A percentile compares a stretch with the other conserved stretches of the same genome.
Conservation (phyloP, 2,329 filamentous ascomycete species). For the Sporothrix euskadiensis region DNA sequence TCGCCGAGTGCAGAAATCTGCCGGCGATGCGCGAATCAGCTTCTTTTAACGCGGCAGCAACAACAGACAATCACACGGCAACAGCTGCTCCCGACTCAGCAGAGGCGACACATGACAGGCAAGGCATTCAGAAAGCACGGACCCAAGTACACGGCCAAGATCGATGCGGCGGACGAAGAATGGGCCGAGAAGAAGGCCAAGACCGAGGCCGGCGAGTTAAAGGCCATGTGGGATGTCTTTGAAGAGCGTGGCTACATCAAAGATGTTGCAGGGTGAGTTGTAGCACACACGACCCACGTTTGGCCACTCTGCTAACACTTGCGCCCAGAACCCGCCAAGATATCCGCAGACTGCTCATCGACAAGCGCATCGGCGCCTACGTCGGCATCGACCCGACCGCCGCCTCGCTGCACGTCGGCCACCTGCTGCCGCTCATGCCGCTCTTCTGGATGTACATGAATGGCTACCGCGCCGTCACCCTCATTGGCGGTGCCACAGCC, state of each 20-base stretch:
- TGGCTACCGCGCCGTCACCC: constrained; percentile 66
- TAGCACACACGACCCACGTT: not conserved
- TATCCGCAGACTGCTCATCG: constrained; percentile 64
- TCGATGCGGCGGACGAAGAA: constrained; percentile 43
- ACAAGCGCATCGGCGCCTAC: constrained; percentile 70
- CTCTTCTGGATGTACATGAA: constrained; percentile 82
- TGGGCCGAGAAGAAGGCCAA: constrained; percentile 52
- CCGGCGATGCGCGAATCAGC: constrained; percentile 29
- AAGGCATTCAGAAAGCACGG: constrained; percentile 31
- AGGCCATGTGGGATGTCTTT: constrained; percentile 63
- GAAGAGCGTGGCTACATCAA: constrained; percentile 74
- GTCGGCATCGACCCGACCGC: constrained; percentile 83
- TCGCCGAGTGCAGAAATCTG: constrained; percentile 25
- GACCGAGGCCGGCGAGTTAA: constrained; percentile 53
- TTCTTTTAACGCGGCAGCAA: constrained; percentile 9
- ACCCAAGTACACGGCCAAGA: constrained; percentile 48
- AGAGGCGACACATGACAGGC: constrained; percentile 27
- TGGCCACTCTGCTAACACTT: not conserved
- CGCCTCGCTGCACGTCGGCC: constrained; percentile 75
- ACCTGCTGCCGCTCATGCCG: constrained; percentile 78
- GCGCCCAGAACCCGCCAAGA: constrained; percentile 47
- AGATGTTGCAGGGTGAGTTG: constrained; percentile 68
- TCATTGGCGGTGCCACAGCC: constrained; percentile 74
- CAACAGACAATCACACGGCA: not conserved
- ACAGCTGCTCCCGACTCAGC: not conserved